phyloP scores from a whole-genome alignment of 2,329 filamentous ascomycete species.

The Epichloe typhina region DNA sequence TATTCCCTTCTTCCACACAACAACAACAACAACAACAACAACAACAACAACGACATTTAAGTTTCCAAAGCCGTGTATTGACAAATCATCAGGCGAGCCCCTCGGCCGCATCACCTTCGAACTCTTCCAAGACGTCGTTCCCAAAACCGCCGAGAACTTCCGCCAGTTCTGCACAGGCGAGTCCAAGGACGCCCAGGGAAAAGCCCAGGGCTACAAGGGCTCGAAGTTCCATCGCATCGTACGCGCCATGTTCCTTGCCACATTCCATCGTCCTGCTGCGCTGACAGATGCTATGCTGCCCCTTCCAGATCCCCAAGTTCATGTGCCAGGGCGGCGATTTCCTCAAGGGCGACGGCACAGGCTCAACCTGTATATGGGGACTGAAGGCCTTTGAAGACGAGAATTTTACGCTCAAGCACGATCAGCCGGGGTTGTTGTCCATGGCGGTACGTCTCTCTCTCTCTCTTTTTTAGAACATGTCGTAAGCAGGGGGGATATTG shows the following conservation, averaged over 20 bases:
- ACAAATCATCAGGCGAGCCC: constrained; percentile 50
- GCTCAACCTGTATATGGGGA: constrained; percentile 79
- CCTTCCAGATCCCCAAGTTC: constrained; percentile 70
- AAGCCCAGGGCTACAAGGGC: constrained; percentile 86
- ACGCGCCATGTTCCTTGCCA: constrained; percentile 21
- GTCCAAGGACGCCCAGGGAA: constrained; percentile 57
- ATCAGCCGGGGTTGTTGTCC: constrained; percentile 65
- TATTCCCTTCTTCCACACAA: too few relatives aligned
- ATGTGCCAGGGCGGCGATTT: constrained; percentile 98
- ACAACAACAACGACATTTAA: too few relatives aligned
- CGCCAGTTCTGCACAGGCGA: constrained; percentile 95
- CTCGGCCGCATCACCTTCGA: constrained; percentile 83
- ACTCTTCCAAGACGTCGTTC: constrained; percentile 73
- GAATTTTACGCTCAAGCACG: constrained; percentile 73
- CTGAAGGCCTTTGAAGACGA: constrained; percentile 78
- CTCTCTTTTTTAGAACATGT: neutral
- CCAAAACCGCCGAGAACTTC: constrained; percentile 91
- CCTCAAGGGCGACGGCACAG: constrained; percentile 82
- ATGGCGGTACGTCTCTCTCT: constrained; percentile 74
- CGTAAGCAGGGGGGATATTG: too few relatives aligned
- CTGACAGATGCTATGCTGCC: neutral
- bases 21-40: too few relatives aligned
- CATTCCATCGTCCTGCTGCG: neutral
- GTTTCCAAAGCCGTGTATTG: too few relatives aligned
- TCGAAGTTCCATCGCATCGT: constrained; percentile 91